These are phyloP conservation scores for Aotearoamyces nothofagi DNA, from an alignment of 2,329 filamentous ascomycete genomes.

Conservation along the genomic window DNA sequence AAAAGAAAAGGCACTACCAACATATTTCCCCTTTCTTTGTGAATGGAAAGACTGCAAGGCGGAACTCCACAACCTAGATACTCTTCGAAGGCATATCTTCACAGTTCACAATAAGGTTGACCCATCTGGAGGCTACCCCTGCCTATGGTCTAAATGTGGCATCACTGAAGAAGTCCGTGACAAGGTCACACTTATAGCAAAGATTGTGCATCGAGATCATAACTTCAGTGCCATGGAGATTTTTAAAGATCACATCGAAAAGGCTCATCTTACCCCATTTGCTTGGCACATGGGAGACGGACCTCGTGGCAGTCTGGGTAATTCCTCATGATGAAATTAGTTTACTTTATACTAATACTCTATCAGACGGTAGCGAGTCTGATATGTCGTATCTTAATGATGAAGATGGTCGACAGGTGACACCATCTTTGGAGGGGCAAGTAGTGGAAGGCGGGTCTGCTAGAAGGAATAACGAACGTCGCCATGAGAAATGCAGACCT, in stretches of 20 bases:
- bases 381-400: constrained; percentile 31
- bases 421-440: constrained; percentile 38
- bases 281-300: constrained; percentile 47
- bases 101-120: constrained; percentile 27
- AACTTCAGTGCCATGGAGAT: constrained; percentile 13
- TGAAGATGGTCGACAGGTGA: constrained; percentile 36
- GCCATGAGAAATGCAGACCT: too few species aligned
- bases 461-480: constrained; percentile 10
- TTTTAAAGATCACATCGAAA: constrained; percentile 35
- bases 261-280: constrained; percentile 34
- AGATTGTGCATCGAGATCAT: constrained; percentile 1
- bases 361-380: constrained; percentile 5
- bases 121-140: constrained; percentile 14
- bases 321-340: background rate
- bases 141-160: constrained; percentile 27
- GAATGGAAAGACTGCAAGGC: constrained; percentile 44
- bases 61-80: constrained; percentile 46
- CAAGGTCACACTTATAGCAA: background rate
- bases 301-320: constrained; percentile 26
- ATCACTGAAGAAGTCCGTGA: constrained; percentile 1
- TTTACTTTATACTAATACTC: constrained; percentile 4
- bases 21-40: constrained; percentile 37
- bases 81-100: constrained; percentile 36
- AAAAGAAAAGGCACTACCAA: too few species aligned
- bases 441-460: constrained; percentile 27